Base-by-base conservation (phyloP, 2,329 filamentous ascomycete species). In the Beauveria pseudobassiana region DNA sequence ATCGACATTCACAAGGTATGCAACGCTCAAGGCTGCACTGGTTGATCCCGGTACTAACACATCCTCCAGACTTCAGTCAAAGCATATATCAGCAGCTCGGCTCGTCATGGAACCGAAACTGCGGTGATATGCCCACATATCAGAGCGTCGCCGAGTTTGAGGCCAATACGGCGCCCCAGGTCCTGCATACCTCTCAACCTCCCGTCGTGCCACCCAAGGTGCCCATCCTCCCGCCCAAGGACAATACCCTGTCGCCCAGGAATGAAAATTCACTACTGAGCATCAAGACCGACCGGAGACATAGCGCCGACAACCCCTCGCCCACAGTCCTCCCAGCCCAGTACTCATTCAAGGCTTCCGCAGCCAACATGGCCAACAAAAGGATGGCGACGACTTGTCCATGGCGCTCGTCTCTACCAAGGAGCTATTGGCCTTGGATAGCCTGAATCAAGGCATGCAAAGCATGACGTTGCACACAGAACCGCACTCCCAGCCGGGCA, bases 31-130 rank as follows among this genome's bases (percentile, higher is more conserved):
- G 30, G 63, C 53, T 50, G 22, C 52, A n/a, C 30, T 14, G 5
- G 4, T 22, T 64, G 30, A 52, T 43, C 24, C 30, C 16, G n/a
- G 49, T 28, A 55, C 66, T 70, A 62, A 69, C 62, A 65, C 59
- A 58, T 28, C 26, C 12, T 16, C 22, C 62, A 87, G 84, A 82
- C 85, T 65, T 76, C 85, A 10, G 72, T 86, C 26, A 77, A 82
- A 64, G 82, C 84, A 22, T 86, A 87, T 67, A 85, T 87, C 81
- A 82, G 42, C 80, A 84, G 67, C 77, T 87, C 64, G 81, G 85
- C 64, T 78, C 82, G 46, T 75, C 79, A 60, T 74, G 75, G 42
- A 70, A 72, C n/a, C 69, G 73, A 14, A 75, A 76, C 45, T 76
- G 75, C 24, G 77, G 77, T 28, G 71, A 73, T 40, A 77, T 77